A percentile compares a stretch with the other conserved stretches of the same genome.
These are phyloP conservation scores for Mariannaea elegans DNA, from an alignment of 2,329 filamentous ascomycete species.

Conservation along the genomic window DNA sequence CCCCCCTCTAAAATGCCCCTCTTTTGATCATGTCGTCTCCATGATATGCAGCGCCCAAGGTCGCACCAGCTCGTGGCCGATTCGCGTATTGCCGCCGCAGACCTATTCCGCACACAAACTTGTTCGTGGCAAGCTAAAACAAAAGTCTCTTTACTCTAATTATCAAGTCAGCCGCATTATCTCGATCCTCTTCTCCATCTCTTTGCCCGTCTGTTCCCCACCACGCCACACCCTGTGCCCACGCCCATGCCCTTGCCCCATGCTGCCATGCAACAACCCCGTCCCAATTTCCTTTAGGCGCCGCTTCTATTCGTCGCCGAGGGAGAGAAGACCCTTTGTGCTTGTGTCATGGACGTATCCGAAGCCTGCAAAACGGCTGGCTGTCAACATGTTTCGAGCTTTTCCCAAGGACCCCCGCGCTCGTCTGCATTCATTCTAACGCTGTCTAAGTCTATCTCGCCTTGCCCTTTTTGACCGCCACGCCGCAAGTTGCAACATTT, in stretches of 20 bases:
- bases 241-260: conserved; percentile 28
- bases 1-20: background rate
- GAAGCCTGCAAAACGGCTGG: conserved; percentile 38
- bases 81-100: conserved; percentile 31
- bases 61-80: background rate
- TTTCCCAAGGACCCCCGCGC: background rate
- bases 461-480: conserved; percentile 1
- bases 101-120: conserved; percentile 16
- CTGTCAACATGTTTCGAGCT: conserved; percentile 27
- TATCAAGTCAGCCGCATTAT: conserved; percentile 4
- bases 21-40: conserved; percentile 1
- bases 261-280: conserved; percentile 39
- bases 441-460: background rate
- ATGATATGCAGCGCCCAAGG: conserved; percentile 36
- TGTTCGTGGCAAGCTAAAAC: conserved; percentile 18
- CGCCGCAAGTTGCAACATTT: background rate
- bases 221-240: background rate
- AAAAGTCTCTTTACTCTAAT: background rate
- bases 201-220: background rate
- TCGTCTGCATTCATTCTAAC: background rate
- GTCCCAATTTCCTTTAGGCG: conserved; percentile 37
- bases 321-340: background rate
- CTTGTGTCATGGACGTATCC: conserved; percentile 25
- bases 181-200: conserved; percentile 3
- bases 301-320: conserved; percentile 7